Percentiles rank a stretch among this genome's conserved stretches.
phyloP scores from a whole-genome alignment of 2,329 filamentous ascomycete genomes.

The Metarhizium brunneum region DNA sequence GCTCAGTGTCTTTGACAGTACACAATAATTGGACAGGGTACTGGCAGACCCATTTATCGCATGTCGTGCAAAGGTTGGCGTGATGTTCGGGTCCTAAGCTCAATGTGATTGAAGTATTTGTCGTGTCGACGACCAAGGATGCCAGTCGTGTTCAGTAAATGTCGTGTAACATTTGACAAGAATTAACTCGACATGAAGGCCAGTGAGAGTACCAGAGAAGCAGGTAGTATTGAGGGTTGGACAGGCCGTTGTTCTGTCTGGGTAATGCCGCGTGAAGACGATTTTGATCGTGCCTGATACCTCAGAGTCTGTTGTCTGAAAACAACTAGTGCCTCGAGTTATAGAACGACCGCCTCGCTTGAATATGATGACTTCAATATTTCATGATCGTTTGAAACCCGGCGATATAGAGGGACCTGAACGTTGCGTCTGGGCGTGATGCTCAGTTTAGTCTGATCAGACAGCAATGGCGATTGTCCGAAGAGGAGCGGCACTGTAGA shows the following conservation, averaged over 20 bases:
- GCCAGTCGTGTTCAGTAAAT: not conserved
- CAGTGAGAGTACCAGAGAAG: not conserved
- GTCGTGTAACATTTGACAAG: conserved; percentile 4
- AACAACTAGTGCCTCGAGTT: not conserved
- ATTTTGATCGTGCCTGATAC: not conserved
- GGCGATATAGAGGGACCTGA: not conserved
- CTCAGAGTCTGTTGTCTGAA: not conserved
- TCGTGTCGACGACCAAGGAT: not conserved
- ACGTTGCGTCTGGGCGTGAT: not conserved
- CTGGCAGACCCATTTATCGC: conserved; percentile 8
- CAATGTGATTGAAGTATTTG: not conserved
- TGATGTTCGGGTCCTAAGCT: not conserved
- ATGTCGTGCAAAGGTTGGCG: conserved; percentile 12
- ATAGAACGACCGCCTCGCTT: not conserved
- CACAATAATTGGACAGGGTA: not conserved
- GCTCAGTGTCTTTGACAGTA: not conserved
- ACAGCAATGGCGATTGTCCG: not conserved
- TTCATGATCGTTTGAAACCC: not conserved
- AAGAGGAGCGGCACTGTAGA: not conserved
- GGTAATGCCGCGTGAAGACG: not conserved
- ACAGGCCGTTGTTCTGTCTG: not conserved
- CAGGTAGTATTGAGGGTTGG: not conserved
- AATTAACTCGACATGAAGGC: not conserved
- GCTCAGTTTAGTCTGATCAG: not conserved
- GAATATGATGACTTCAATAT: not conserved